Conservation (phyloP, 1,139 yeast species). For the Hemisphaericaspora lyxosophila region DNA sequence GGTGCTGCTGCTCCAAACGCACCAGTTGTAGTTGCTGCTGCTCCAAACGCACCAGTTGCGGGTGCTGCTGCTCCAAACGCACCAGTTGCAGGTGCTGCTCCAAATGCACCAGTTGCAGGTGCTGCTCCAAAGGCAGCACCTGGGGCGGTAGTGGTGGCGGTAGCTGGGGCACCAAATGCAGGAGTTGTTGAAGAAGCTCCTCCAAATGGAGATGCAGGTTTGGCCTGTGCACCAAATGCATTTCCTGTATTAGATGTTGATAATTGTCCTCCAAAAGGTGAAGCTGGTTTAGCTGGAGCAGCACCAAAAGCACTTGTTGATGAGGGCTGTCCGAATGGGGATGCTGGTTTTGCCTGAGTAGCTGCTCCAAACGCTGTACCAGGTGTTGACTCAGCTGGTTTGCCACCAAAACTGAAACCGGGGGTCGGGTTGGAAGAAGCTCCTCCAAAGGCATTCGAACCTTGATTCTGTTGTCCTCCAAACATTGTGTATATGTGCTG, state of each 20-base stretch:
- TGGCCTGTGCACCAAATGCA: constrained; percentile 4
- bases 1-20: not conserved
- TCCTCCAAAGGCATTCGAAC: constrained; percentile 9
- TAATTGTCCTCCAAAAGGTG: constrained; percentile 5
- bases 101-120: constrained; percentile 14
- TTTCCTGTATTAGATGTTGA: not conserved
- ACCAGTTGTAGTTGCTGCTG: too few species aligned
- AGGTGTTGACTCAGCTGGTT: not conserved
- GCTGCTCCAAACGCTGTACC: not conserved
- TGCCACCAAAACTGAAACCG: not conserved
- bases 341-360: constrained; percentile 1
- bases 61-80: constrained; percentile 4
- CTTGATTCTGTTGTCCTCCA: constrained; percentile 6
- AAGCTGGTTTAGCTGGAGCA: constrained; percentile 14
- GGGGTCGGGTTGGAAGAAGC: constrained; percentile 2
- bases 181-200: not conserved
- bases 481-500: constrained; percentile 6
- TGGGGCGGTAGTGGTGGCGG: not conserved
- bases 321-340: not conserved
- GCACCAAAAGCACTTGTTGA: constrained; percentile 16
- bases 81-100: constrained; percentile 15
- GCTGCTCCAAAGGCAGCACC: not conserved
- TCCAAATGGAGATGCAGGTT: too few species aligned
- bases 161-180: too few species aligned
- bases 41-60: constrained; percentile 2